Evolutionary conservation across 1,139 yeast species (phyloP).

Genomic region (Taphrina wiesneri): DNA sequence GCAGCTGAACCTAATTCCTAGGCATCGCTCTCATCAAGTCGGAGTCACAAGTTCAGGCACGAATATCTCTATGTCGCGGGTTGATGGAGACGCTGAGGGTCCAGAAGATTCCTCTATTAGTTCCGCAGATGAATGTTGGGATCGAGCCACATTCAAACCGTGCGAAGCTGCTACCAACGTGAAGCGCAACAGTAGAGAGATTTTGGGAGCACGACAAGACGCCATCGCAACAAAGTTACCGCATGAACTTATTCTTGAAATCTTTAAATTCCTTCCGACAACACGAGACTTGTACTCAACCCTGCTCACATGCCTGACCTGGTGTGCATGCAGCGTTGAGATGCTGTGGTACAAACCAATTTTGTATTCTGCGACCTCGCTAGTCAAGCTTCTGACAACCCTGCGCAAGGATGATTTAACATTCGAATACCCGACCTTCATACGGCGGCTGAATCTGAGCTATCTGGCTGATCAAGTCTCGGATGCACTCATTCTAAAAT

Average conservation of each 20-base stretch:
- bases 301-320: conserved; percentile 74
- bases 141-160: background rate
- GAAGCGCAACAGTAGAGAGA: background rate
- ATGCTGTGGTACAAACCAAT: conserved; percentile 88
- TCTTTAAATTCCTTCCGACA: conserved; percentile 66
- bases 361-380: conserved; percentile 49
- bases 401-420: conserved; percentile 58
- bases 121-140: background rate
- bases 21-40: too few relatives aligned
- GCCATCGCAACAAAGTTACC: conserved; percentile 58
- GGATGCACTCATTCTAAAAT: conserved; percentile 60
- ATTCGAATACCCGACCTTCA: conserved; percentile 64
- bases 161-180: background rate
- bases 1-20: too few relatives aligned
- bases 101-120: background rate
- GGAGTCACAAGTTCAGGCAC: background rate
- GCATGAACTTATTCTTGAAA: conserved; percentile 72
- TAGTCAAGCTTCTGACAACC: conserved; percentile 38
- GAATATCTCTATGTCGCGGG: background rate
- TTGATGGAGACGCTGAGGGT: background rate
- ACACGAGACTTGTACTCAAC: conserved; percentile 66
- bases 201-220: background rate
- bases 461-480: conserved; percentile 68
- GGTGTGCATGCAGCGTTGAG: conserved; percentile 79
- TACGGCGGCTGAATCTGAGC: conserved; percentile 78